phyloP scores from a whole-genome alignment of 306 rosid genomes.

The Acacia melanoxylon region DNA sequence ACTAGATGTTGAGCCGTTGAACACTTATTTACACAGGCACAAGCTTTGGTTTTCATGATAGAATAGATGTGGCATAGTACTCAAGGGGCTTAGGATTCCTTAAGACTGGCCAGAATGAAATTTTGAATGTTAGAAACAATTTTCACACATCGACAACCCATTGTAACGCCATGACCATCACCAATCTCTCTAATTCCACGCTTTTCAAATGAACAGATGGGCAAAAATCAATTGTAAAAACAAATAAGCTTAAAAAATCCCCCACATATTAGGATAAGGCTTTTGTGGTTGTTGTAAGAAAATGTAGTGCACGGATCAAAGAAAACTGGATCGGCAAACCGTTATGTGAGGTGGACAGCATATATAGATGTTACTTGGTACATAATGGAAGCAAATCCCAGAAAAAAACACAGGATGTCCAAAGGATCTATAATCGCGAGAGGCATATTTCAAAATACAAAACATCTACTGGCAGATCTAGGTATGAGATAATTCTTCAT shows the following conservation, averaged over 20 bases:
- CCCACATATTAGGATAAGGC: neutral
- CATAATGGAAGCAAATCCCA: neutral
- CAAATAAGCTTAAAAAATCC: neutral
- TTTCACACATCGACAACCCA: neutral
- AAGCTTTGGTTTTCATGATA: neutral
- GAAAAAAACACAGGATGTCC: slow-evolving; percentile 5
- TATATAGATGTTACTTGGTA: neutral
- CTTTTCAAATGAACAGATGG: neutral
- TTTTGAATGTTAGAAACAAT: neutral
- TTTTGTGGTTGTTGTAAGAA: neutral
- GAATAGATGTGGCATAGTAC: neutral
- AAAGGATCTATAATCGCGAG: neutral
- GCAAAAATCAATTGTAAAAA: neutral
- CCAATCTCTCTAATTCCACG: slow-evolving; percentile 23
- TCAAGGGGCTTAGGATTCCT: neutral
- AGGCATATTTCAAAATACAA: slow-evolving; percentile 2
- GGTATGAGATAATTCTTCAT: slow-evolving; percentile 11
- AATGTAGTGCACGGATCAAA: neutral
- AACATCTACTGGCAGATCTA: slow-evolving; percentile 33
- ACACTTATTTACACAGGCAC: neutral
- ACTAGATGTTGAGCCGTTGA: neutral
- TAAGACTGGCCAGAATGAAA: neutral
- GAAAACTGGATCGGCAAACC: neutral
- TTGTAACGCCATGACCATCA: slow-evolving; percentile 14
- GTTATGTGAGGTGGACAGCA: neutral